Evolutionary conservation across 2,329 filamentous ascomycete genomes (phyloP).

Genomic region (Berkeleyomyces basicola): DNA sequence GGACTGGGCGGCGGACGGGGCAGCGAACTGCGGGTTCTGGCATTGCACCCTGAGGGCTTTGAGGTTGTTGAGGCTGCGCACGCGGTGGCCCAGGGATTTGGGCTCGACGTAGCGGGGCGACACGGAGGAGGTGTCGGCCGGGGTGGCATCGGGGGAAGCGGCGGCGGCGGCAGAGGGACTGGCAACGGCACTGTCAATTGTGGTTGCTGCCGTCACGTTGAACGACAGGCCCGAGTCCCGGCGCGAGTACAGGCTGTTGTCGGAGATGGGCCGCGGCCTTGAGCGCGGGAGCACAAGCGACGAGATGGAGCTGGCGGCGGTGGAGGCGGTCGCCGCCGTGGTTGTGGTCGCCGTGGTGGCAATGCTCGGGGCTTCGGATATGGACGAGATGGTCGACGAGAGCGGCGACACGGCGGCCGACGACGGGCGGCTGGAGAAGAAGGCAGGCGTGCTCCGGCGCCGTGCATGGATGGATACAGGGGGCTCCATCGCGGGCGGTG

Average conservation of each 20-base stretch:
- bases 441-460: constrained; percentile 2
- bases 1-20: neutral
- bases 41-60: neutral
- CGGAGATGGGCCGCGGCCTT: constrained; percentile 12
- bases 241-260: constrained; percentile 20
- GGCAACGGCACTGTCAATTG: constrained; percentile 18
- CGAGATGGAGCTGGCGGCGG: neutral
- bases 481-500: neutral
- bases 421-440: constrained; percentile 1
- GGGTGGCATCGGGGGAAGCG: constrained; percentile 14
- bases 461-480: neutral
- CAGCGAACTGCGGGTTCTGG: neutral
- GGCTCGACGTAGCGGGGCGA: neutral
- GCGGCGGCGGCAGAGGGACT: constrained; percentile 20
- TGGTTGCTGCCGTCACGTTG: constrained; percentile 21
- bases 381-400: constrained; percentile 6
- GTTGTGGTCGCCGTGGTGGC: neutral
- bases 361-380: constrained; percentile 7
- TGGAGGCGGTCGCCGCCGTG: neutral
- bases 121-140: neutral
- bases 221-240: constrained; percentile 31
- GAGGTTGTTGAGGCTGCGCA: neutral
- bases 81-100: neutral
- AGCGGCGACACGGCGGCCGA: neutral
- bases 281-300: neutral